Percentiles rank a stretch among this genome's conserved stretches.
Conservation (phyloP, 2,329 filamentous ascomycete species). For the Sporothrix schenckii region DNA sequence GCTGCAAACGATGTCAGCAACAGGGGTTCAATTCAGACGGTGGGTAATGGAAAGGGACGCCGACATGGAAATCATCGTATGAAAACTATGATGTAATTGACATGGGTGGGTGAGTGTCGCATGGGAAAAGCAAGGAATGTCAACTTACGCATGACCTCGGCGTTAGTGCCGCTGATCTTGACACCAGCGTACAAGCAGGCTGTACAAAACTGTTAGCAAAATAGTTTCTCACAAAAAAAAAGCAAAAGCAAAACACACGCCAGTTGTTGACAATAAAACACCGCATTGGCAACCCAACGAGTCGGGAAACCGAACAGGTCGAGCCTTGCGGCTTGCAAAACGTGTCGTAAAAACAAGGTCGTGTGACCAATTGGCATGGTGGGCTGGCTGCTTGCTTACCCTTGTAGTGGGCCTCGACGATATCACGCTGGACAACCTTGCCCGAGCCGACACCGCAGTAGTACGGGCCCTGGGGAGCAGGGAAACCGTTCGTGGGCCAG, state of each 20-base stretch:
- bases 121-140: neutral
- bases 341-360: neutral
- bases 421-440: constrained; percentile 97
- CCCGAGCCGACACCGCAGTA: constrained; percentile 98
- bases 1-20: constrained; percentile 26
- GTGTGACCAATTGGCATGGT: constrained; percentile 19
- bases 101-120: constrained; percentile 45
- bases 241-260: neutral
- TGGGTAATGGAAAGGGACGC: neutral
- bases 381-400: constrained; percentile 34
- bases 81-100: constrained; percentile 13
- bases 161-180: constrained; percentile 97
- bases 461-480: constrained; percentile 90
- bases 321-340: neutral
- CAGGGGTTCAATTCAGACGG: neutral
- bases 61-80: neutral
- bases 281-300: constrained; percentile 14
- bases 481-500: constrained; percentile 86
- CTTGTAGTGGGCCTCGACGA: constrained; percentile 82
- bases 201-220: constrained; percentile 28
- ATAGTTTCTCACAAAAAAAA: neutral
- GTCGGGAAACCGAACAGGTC: neutral
- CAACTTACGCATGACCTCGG: constrained; percentile 76
- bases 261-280: neutral
- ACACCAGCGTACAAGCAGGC: constrained; percentile 81